phyloP scores from a whole-genome alignment of 2,329 filamentous ascomycete genomes.

The Gaeumannomyces sp. region DNA sequence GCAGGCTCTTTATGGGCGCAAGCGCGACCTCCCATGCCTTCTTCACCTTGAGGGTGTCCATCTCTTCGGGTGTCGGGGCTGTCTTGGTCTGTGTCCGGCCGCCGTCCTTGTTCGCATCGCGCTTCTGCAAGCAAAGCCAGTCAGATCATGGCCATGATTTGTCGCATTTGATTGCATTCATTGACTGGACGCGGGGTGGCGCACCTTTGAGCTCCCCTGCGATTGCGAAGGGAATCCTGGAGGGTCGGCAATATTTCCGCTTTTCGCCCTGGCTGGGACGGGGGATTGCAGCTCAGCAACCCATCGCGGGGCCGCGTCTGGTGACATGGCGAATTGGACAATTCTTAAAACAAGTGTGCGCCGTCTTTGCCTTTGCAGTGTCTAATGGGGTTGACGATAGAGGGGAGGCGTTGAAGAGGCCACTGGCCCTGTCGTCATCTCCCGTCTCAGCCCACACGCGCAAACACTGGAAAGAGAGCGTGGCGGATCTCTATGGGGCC shows the following conservation, averaged over 20 bases:
- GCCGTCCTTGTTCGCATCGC: constrained; percentile 38
- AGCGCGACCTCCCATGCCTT: constrained; percentile 98
- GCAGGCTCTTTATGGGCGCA: constrained; percentile 85
- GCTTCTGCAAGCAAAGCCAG: constrained; percentile 32
- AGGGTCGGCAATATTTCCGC: constrained; percentile 69
- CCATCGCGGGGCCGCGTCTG: constrained; percentile 61
- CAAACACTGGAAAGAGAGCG: too few relatives aligned
- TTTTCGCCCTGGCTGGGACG: constrained; percentile 60
- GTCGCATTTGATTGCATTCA: constrained; percentile 11
- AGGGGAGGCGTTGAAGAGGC: not conserved
- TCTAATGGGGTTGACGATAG: not conserved
- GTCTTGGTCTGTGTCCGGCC: constrained; percentile 40
- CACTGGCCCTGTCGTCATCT: not conserved
- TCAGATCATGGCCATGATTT: not conserved
- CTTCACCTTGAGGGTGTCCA: constrained; percentile 93
- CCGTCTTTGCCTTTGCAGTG: not conserved
- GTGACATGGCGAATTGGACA: constrained; percentile 18
- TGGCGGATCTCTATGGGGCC: too few relatives aligned
- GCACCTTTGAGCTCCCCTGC: constrained; percentile 50
- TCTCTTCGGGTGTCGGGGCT: constrained; percentile 71
- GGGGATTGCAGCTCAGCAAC: constrained; percentile 71
- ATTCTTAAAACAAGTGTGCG: constrained; percentile 16
- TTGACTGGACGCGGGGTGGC: not conserved
- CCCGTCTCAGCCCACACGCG: too few relatives aligned
- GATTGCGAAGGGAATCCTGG: constrained; percentile 66